Conservation (phyloP, 208 protist genomes). For the Endotrypanum monterogeii region DNA sequence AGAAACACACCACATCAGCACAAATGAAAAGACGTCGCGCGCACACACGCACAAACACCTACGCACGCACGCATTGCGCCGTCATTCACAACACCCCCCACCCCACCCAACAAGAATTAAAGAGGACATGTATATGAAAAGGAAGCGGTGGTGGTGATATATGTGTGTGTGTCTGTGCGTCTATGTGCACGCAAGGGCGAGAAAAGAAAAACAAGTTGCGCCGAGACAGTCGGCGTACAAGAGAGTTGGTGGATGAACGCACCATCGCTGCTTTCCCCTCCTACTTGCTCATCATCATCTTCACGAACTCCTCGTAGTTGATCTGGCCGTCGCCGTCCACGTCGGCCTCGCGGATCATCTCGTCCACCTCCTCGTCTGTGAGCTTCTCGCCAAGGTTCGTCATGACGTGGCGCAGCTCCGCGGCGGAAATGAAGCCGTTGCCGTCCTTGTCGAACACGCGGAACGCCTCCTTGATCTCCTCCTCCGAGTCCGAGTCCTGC, state of each 20-base stretch:
- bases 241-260: too few species aligned
- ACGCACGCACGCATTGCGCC: background rate
- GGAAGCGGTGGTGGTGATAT: background rate
- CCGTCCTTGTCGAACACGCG: slow-evolving; percentile 96
- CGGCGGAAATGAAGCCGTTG: slow-evolving; percentile 94
- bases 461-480: slow-evolving; percentile 96
- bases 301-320: slow-evolving; percentile 84
- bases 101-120: too few species aligned
- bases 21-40: background rate
- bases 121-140: background rate
- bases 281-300: slow-evolving; percentile 88
- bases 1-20: too few species aligned
- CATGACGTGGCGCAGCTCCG: slow-evolving; percentile 95
- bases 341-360: slow-evolving; percentile 91
- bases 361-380: slow-evolving; percentile 91
- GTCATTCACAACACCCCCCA: too few species aligned
- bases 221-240: too few species aligned
- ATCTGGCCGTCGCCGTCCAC: slow-evolving; percentile 85
- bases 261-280: background rate
- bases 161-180: too few species aligned
- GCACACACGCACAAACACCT: background rate
- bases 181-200: too few species aligned
- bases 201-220: too few species aligned
- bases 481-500: slow-evolving; percentile 92
- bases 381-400: slow-evolving; percentile 95